These are phyloP conservation scores for Penicillium taxi DNA, from an alignment of 495 filamentous ascomycete species.

Conservation along the genomic window DNA sequence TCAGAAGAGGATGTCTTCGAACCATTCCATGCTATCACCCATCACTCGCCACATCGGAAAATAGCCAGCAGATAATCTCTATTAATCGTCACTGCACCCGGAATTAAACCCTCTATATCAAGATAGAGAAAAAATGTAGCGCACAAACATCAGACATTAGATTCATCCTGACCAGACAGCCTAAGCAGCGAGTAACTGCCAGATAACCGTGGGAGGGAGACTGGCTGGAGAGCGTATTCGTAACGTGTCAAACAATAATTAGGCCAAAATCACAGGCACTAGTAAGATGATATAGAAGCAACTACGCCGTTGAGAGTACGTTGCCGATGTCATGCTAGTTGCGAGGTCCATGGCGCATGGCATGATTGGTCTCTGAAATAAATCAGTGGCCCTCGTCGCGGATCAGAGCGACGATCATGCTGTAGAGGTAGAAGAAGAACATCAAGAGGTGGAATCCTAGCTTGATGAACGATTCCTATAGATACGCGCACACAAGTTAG, in stretches of 20 bases:
- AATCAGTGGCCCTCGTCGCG: slow-evolving; percentile 82
- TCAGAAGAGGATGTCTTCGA: slow-evolving; percentile 11
- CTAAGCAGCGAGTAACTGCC: slow-evolving; percentile 5
- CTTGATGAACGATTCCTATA: slow-evolving; percentile 96
- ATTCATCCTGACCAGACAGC: slow-evolving; percentile 7
- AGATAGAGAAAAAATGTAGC: slow-evolving; percentile 10
- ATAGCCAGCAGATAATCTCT: slow-evolving; percentile 12
- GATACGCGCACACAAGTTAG: neutral
- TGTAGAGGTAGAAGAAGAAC: slow-evolving; percentile 99
- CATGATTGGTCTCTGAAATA: slow-evolving; percentile 34
- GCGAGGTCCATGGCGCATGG: slow-evolving; percentile 32
- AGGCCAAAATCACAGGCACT: slow-evolving; percentile 1
- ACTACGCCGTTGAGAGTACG: neutral
- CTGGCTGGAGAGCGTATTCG: slow-evolving; percentile 1
- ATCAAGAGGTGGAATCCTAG: slow-evolving; percentile 97
- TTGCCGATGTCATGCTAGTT: slow-evolving; percentile 8
- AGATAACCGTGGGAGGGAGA: slow-evolving; percentile 6
- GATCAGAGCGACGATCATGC: slow-evolving; percentile 98
- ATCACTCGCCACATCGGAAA: slow-evolving; percentile 7
- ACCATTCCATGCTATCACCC: slow-evolving; percentile 5
- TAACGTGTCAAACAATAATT: slow-evolving; percentile 1
- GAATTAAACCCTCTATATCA: slow-evolving; percentile 13
- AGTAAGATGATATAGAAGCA: neutral
- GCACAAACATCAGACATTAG: slow-evolving; percentile 9
- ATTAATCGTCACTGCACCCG: slow-evolving; percentile 10